Evolutionary conservation across 768 basidiomycete genomes (phyloP), one percentile per base, ranked within the genome.

Genomic region (Amyloporia xantha): DNA sequence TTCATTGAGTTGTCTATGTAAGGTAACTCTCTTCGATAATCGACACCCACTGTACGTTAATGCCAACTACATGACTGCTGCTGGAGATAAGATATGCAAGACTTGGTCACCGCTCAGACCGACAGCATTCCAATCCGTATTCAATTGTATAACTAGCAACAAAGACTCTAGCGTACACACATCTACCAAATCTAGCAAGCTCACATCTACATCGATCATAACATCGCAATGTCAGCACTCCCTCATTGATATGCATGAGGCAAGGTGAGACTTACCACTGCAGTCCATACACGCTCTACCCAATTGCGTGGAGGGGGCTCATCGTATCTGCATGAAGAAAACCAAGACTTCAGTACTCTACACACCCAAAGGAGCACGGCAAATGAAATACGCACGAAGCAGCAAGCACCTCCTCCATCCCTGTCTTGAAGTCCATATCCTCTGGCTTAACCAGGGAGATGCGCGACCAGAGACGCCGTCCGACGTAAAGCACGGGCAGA

Each of bases 401-500:
- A n/a, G 68, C 68, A 53, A 68, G 62, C 41, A 71, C 63, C 58
- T 69, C 66, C 30, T 62, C 67, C 7, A 71, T 55, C 15, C 68
- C 71, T 9, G 62, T 60, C 39, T 61, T 53, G 56, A 74, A 73
- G 63, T 76, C 74, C 72, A 78, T 75, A 47, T 76, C 65, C 10
- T 35, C 43, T 12, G 59, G 56, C 24, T 47, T 40, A 21, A 52
- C 40, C 20, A 57, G 45, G 2, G 28, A 20, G 5, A 51, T 24
- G 19, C 59, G 49, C 33, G 25, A 47, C 54, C 54, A 64, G 15
- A 54, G 7, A 26, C 53, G 51, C 35, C 58, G 55, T 19, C 47
- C 61, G 13, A 71, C 2, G 59, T 71, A 80, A 10, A 80, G 53
- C 36, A 75, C 35, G 13, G 76, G 76, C 68, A 79, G 76, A 43